Percentiles rank a stretch among this genome's conserved stretches.
These are phyloP conservation scores for Venustampulla echinocandica DNA, from an alignment of 495 filamentous ascomycete genomes.

Conservation along the genomic window DNA sequence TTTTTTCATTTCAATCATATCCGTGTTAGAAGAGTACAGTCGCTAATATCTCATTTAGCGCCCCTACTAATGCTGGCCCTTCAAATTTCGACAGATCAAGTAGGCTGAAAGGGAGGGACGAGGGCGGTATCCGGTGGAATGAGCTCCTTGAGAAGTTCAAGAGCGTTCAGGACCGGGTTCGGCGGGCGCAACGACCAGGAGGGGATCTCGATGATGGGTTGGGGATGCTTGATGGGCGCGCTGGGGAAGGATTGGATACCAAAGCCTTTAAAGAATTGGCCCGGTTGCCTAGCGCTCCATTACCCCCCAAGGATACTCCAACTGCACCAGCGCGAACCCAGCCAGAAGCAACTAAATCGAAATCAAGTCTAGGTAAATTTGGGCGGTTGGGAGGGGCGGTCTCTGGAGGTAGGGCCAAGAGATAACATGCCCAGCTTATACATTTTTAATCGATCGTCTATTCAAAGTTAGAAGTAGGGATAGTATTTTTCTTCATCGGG, in stretches of 20 bases:
- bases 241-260: slow-evolving; percentile 29
- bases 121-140: slow-evolving; percentile 77
- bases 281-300: slow-evolving; percentile 26
- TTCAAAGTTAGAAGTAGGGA: slow-evolving; percentile 2
- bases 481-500: slow-evolving; percentile 10
- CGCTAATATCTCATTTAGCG: slow-evolving; percentile 31
- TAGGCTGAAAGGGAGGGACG: slow-evolving; percentile 74
- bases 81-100: slow-evolving; percentile 68
- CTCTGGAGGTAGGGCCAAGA: slow-evolving; percentile 39
- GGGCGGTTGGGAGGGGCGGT: slow-evolving; percentile 60
- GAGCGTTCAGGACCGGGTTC: slow-evolving; percentile 71
- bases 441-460: slow-evolving; percentile 1
- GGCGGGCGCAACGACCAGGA: slow-evolving; percentile 34
- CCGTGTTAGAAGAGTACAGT: slow-evolving; percentile 23
- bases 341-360: slow-evolving; percentile 46
- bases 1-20: slow-evolving; percentile 28
- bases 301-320: slow-evolving; percentile 34
- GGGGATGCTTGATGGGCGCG: slow-evolving; percentile 31
- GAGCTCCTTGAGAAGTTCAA: slow-evolving; percentile 97
- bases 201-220: slow-evolving; percentile 23
- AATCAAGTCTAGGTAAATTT: slow-evolving; percentile 59
- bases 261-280: slow-evolving; percentile 37
- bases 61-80: slow-evolving; percentile 35
- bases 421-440: slow-evolving; percentile 6
- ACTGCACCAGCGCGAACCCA: slow-evolving; percentile 26